Conservation (phyloP, 495 filamentous ascomycete genomes). For the Cudoniella acicularis region DNA sequence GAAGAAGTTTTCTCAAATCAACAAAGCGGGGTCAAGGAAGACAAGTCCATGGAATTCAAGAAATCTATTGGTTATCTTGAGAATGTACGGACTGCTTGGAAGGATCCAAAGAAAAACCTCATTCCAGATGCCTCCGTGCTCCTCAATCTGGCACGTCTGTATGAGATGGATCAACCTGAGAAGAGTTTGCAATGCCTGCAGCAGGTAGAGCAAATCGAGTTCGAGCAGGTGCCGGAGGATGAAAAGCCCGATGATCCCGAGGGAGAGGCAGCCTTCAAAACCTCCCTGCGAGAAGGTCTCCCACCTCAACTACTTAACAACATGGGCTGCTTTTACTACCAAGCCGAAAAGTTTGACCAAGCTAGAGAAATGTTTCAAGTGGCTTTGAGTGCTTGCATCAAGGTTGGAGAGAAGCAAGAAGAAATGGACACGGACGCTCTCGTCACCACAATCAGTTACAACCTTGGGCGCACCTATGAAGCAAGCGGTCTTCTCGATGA, state of each 20-base stretch:
- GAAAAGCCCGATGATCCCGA: conserved; percentile 61
- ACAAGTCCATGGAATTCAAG: conserved; percentile 75
- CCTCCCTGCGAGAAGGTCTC: conserved; percentile 64
- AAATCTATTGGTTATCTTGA: conserved; percentile 83
- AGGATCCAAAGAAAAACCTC: conserved; percentile 75
- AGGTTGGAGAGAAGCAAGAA: conserved; percentile 62
- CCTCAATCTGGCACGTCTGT: conserved; percentile 85
- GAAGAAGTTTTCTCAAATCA: conserved; percentile 88
- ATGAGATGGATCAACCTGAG: conserved; percentile 79
- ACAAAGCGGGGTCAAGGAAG: conserved; percentile 69
- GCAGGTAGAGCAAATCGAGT: conserved; percentile 83
- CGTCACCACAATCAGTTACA: conserved; percentile 91
- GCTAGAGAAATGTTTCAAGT: conserved; percentile 87
- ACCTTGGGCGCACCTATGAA: conserved; percentile 95
- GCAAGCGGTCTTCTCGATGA: conserved; percentile 74
- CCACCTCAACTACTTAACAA: conserved; percentile 94
- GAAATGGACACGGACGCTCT: conserved; percentile 81
- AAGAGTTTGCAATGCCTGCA: conserved; percentile 87
- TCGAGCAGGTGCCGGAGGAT: conserved; percentile 66
- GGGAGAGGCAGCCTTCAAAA: conserved; percentile 55
- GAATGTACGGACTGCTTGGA: conserved; percentile 83
- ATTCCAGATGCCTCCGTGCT: conserved; percentile 81
- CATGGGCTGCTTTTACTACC: conserved; percentile 91
- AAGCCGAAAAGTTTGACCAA: conserved; percentile 71
- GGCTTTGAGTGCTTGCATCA: conserved; percentile 80